These are phyloP conservation scores for Chiua virens DNA, from an alignment of 768 basidiomycete genomes.

Conservation along the genomic window DNA sequence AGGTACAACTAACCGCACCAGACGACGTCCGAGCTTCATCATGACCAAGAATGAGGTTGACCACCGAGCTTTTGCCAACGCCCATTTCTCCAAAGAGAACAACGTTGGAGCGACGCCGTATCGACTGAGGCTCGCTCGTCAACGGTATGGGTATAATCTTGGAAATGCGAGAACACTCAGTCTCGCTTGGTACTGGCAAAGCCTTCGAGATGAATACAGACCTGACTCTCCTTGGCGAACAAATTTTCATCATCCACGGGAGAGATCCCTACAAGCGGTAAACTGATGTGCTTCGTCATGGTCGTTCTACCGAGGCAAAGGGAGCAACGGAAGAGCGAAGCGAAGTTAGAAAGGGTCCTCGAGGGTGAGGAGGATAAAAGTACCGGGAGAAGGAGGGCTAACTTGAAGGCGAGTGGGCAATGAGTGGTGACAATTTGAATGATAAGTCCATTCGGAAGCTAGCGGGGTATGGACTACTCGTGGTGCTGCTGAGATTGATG, in stretches of 20 bases:
- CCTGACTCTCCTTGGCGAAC: slow-evolving; percentile 7
- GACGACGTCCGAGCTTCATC: slow-evolving; percentile 31
- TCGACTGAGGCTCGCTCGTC: slow-evolving; percentile 9
- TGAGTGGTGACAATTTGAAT: slow-evolving; percentile 2
- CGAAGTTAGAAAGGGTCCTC: not conserved
- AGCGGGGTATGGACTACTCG: not conserved
- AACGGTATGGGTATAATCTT: slow-evolving; percentile 1
- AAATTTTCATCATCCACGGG: not conserved
- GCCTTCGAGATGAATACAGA: not conserved
- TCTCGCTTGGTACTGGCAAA: not conserved
- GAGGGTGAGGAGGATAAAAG: not conserved
- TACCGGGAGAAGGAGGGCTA: not conserved
- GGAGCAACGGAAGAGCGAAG: not conserved
- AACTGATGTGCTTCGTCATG: slow-evolving; percentile 1
- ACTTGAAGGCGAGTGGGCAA: not conserved
- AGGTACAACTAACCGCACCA: slow-evolving; percentile 34
- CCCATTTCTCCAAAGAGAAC: slow-evolving; percentile 33
- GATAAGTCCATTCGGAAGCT: slow-evolving; percentile 5
- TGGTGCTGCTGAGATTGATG: slow-evolving; percentile 7
- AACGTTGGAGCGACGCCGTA: slow-evolving; percentile 19
- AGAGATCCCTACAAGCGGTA: not conserved
- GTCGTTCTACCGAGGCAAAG: not conserved
- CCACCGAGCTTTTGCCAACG: slow-evolving; percentile 41
- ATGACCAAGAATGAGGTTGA: slow-evolving; percentile 39
- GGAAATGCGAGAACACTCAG: slow-evolving; percentile 5